phyloP scores from a whole-genome alignment of 306 rosid species.

The Casuarina equisetifolia region DNA sequence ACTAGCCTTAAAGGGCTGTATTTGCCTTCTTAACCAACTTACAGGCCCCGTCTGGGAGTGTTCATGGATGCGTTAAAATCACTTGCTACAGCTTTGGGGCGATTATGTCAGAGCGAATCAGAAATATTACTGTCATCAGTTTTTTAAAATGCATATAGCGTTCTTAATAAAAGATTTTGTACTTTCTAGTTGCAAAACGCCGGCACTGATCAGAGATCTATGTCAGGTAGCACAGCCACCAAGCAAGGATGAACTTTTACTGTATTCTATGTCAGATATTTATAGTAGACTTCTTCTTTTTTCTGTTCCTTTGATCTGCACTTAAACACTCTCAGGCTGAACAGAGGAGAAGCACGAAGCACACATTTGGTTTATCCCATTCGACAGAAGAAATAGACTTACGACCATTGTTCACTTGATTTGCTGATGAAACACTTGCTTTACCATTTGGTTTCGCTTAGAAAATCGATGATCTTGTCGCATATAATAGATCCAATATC shows the following conservation, averaged over 20 bases:
- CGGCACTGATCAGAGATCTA: too few species aligned
- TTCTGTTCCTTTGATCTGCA: too few species aligned
- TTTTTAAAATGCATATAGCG: background rate
- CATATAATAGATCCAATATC: constrained; percentile 17
- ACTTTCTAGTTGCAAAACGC: too few species aligned
- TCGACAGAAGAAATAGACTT: too few species aligned
- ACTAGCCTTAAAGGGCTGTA: background rate
- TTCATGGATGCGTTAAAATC: background rate
- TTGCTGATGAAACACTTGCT: background rate
- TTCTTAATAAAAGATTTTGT: background rate
- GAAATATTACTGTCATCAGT: background rate
- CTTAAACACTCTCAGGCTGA: too few species aligned
- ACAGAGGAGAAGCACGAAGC: too few species aligned
- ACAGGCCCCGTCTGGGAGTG: background rate
- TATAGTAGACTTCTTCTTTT: too few species aligned
- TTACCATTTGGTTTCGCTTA: background rate
- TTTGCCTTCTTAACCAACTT: background rate
- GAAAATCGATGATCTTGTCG: constrained; percentile 12
- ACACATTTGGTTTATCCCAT: too few species aligned
- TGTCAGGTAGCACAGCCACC: too few species aligned
- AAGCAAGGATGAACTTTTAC: too few species aligned
- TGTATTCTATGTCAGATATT: too few species aligned
- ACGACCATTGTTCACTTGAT: background rate
- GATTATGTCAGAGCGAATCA: background rate
- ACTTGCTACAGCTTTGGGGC: too few species aligned